Evolutionary conservation across 108 stramenopile genomes (phyloP), one percentile per base, ranked within the genome.

Genomic region (Cyclostephanos tholiformis): DNA sequence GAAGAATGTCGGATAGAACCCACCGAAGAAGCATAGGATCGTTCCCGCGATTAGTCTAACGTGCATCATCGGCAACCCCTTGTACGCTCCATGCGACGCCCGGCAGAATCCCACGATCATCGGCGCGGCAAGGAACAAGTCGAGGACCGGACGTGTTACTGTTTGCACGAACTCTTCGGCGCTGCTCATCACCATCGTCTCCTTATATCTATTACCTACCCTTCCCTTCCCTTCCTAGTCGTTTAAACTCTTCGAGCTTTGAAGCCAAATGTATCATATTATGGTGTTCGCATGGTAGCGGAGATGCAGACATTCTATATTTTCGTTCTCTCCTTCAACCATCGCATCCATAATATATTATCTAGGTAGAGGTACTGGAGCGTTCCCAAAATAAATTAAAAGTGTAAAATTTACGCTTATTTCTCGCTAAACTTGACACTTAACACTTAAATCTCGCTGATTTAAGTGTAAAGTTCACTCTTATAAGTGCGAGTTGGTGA

Each of bases 1-100:
- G 82, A 98, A 96, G 12, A 95, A 73, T 6, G 89, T 83, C 11
- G 95, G 94, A 69, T 92, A 98, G 20, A 92, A 72, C 17, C 98
- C 98, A 0, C 98, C 98, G 74, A 97, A 97, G 90, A 98, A 98
- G 74, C 96, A 97, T 72, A 97, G 86, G 52, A 90, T 57, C 27
- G 91, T 80, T 0, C 97, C 97, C 61, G 86, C 84, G 14, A 91
- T 61, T 49, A 94, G 79, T 9, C 82, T 70, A 12, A 90, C 49
- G 32, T 65, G 68, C 68, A 86, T 76, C 53, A 77, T 80, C 30
- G 90, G 89, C n/a, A 91, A 56, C n/a, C 70, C 82, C 13, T 72
- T 69, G 58, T 80, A 89, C n/a, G 76, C 58, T 0, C 57, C 67
- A 68, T 81, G 64, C 0, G 55, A 48, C 43, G 53, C 69, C 10